Base-by-base conservation (phyloP, 2,329 filamentous ascomycete genomes). In the Ophiostoma piceae region DNA sequence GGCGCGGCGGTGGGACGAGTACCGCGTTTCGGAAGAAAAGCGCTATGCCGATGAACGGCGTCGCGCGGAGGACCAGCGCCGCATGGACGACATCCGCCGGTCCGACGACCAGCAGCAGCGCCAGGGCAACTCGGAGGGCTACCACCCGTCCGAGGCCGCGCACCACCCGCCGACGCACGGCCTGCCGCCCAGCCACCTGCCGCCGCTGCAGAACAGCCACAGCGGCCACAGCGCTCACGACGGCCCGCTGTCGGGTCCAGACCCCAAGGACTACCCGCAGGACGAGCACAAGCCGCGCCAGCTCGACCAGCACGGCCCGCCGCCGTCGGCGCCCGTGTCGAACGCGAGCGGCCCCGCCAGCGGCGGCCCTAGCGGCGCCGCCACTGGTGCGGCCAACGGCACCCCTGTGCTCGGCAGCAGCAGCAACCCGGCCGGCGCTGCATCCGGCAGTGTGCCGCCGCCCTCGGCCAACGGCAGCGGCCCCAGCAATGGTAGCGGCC, bases 131-230 rank as follows among this genome's bases (percentile, higher is more conserved):
- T 91, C 37, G 5, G 54, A 95, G 68, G 89, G 85, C 69, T 97
- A 97, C 76, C 92, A 97, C 78, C 93, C 94, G 4, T 97, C 94
- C 0, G 93, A 97, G 79, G 92, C 92, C 69, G 93, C 94, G 2
- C 94, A 97, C 77, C 94, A 96, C 76, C 89, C 90, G 32, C 89
- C 84, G 41, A 85, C 85, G 66, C 88, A 84, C 75, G 80, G 85
- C 22, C 83, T 89, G 22, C 82, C 89, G 73, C 83, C 84, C 29
- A 80, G 83, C 68, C 86, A 85, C 76, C 79, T 90, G 16, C 87
- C 88, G 37, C 86, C 88, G 6, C 88, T 90, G 82, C 87, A 89
- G 75, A 83, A 85, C 70, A 81, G 79, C 32, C 83, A 85, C 70
- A 81, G 79, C 32, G 81, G 79, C 32, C 78, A 84, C 66, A 78